Evolutionary conservation across 2,329 filamentous ascomycete genomes (phyloP).

Genomic region (Cercospora canescens): DNA sequence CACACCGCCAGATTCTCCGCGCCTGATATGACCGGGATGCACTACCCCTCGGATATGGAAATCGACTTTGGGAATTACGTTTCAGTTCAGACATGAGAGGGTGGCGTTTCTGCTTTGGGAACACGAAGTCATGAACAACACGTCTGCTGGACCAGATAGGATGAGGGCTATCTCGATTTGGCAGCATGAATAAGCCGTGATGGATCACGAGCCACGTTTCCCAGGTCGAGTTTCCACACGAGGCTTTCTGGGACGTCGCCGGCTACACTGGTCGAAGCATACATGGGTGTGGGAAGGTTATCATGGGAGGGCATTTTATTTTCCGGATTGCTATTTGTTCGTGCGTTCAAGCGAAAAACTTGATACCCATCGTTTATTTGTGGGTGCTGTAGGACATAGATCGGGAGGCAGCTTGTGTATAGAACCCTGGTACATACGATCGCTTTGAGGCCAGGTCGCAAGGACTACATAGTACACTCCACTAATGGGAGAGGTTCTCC

Average conservation of each 20-base stretch:
- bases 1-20: neutral
- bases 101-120: neutral
- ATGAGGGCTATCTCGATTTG: neutral
- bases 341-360: conserved; percentile 12
- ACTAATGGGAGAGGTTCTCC: neutral
- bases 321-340: neutral
- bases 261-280: neutral
- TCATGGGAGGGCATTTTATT: neutral
- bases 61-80: conserved; percentile 4
- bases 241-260: neutral
- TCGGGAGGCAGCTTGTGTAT: neutral
- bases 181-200: neutral
- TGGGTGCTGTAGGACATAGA: neutral
- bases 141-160: neutral
- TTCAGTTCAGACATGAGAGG: conserved; percentile 5
- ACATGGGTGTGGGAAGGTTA: neutral
- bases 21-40: neutral
- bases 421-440: neutral
- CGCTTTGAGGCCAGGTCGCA: neutral
- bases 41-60: neutral
- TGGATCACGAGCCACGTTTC: neutral
- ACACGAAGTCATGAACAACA: neutral
- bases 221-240: neutral
- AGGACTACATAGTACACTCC: neutral
- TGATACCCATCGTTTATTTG: conserved; percentile 1